phyloP scores from a whole-genome alignment of 805 yeast species.

The Spathaspora gorwiae region DNA sequence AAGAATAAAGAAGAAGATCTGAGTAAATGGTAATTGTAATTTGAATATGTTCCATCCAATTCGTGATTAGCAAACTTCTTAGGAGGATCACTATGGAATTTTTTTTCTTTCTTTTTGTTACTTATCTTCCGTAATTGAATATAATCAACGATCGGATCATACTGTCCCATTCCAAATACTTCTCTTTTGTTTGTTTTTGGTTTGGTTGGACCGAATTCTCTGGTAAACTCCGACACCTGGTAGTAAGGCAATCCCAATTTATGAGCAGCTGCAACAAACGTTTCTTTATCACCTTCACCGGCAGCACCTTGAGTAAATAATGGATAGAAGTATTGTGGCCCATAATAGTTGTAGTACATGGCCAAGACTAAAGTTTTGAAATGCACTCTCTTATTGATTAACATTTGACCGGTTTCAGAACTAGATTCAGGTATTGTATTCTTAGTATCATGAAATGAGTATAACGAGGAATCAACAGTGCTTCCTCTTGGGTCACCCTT shows the following conservation, averaged over 20 bases:
- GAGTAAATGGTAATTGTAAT: slow-evolving; percentile 27
- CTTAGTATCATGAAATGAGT: slow-evolving; percentile 24
- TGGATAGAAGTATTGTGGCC: slow-evolving; percentile 34
- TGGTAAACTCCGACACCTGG: slow-evolving; percentile 32
- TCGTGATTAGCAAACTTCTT: slow-evolving; percentile 18
- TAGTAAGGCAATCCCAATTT: slow-evolving; percentile 32
- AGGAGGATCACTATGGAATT: slow-evolving; percentile 9
- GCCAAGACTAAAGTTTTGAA: slow-evolving; percentile 27
- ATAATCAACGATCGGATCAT: slow-evolving; percentile 30
- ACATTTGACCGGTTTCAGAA: slow-evolving; percentile 36
- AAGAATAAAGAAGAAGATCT: slow-evolving; percentile 24
- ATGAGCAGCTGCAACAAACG: slow-evolving; percentile 40
- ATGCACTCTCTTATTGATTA: slow-evolving; percentile 31
- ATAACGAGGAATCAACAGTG: slow-evolving; percentile 5
- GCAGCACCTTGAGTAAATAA: slow-evolving; percentile 39
- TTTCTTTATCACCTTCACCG: slow-evolving; percentile 42
- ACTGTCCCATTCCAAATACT: slow-evolving; percentile 34
- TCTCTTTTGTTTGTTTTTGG: slow-evolving; percentile 18
- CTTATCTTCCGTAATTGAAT: slow-evolving; percentile 13
- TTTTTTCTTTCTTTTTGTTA: background rate
- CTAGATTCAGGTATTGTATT: slow-evolving; percentile 35
- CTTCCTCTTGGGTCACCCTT: slow-evolving; percentile 20
- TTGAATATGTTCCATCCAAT: slow-evolving; percentile 16
- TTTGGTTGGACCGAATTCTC: slow-evolving; percentile 33
- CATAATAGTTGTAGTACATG: slow-evolving; percentile 35